Conservation (phyloP, 1,284 basidiomycete species). For the Sporisorium graminicola region DNA sequence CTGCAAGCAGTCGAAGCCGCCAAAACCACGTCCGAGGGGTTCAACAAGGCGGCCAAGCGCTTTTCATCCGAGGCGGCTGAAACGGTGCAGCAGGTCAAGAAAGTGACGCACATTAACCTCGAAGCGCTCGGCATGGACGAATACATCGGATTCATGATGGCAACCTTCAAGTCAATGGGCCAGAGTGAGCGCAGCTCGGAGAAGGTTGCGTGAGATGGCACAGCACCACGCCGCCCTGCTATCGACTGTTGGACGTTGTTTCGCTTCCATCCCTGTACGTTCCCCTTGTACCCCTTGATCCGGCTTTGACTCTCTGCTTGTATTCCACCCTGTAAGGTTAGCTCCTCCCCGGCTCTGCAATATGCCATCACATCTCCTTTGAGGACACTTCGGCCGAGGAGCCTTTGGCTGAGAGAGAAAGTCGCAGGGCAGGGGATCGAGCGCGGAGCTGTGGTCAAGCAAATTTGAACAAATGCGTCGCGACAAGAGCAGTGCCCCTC, state of each 20-base stretch:
- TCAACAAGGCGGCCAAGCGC: slow-evolving; percentile 35
- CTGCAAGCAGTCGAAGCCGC: slow-evolving; percentile 29
- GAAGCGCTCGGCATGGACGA: slow-evolving; percentile 34
- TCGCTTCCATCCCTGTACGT: background rate
- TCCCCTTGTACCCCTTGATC: background rate
- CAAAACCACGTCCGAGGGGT: slow-evolving; percentile 22
- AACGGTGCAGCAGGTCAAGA: slow-evolving; percentile 32
- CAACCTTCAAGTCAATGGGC: slow-evolving; percentile 14
- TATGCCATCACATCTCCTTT: background rate
- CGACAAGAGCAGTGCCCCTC: background rate
- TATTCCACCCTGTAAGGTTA: slow-evolving; percentile 12
- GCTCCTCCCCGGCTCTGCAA: background rate
- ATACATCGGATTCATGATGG: slow-evolving; percentile 37
- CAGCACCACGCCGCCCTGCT: background rate
- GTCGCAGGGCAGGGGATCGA: too few relatives aligned
- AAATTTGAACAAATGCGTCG: background rate
- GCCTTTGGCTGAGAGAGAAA: background rate
- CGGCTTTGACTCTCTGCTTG: background rate
- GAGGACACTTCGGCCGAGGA: too few relatives aligned
- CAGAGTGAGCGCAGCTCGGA: slow-evolving; percentile 7
- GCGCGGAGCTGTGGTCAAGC: too few relatives aligned
- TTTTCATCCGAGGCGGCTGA: slow-evolving; percentile 26
- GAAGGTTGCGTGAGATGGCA: slow-evolving; percentile 1
- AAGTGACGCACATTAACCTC: slow-evolving; percentile 23
- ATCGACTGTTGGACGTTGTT: background rate